Base-by-base conservation (phyloP, 2,329 filamentous ascomycete species). In the Xylaria sp. region DNA sequence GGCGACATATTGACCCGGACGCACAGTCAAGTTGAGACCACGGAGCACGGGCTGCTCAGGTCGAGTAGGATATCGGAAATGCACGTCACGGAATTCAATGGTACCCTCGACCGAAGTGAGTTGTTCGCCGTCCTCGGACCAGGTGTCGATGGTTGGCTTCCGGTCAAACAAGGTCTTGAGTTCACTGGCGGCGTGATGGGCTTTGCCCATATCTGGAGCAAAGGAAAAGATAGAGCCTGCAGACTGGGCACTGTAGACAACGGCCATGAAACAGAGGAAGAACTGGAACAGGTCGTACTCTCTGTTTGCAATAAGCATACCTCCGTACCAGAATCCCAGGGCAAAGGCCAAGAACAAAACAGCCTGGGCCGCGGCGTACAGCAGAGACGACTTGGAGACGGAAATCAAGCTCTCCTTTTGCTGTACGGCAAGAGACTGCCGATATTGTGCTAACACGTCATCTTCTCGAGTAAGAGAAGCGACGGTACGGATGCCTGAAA, bases 321-420 rank as follows among this genome's bases (percentile, higher is more conserved):
- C 93, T 69, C 94, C 94, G 75, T 96, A 97, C 93, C 93, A 97
- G 84, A 97, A 97, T 1, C 92, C 93, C 4, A 97, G 88, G 0
- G 94, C 94, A 68, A 96, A 90, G 73, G 91, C 93, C 56, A 94
- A 84, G 82, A 97, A 97, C 69, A 93, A 88, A 67, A 97, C 83
- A 0, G 92, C 94, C 81, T 97, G 94, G 0, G 93, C 93, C 1
- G 90, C 87, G 0, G 94, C 93, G 77, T 97, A 98, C 5, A 97
- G 87, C 0, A 86, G 78, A 11, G 92, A 94, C 0, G 93, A 93
- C 75, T 90, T 91, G 68, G 93, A 79, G 38, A 97, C 88, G 0
- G 93, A 96, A 10, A 86, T 85, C 44, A 97, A 79, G 69, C 92
- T 93, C 56, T 84, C 83, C 63, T 85, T 87, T 59, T 90, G 89